Evolutionary conservation across 75 land plant genomes (phyloP), one percentile per base, ranked within the genome.

Genomic region (Isoetes taiwanensis): DNA sequence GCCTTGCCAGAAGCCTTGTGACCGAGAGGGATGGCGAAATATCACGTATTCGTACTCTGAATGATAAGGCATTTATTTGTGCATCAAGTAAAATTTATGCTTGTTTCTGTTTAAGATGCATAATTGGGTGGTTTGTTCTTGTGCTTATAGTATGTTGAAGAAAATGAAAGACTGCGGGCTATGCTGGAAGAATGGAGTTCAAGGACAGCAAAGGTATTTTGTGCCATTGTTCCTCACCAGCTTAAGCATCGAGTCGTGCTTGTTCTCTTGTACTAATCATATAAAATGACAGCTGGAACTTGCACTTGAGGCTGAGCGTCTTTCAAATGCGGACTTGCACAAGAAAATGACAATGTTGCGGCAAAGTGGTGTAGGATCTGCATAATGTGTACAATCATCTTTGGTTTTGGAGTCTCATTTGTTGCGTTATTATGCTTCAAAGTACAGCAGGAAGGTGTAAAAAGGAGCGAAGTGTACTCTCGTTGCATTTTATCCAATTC

Each of bases 131-230:
- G 8, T 28, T 24, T 21, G 38, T 58, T 40, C 38, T 9, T 41
- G 28, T 38, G n/a, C 33, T 4, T 26, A 20, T 76, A 91, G 97
- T 83, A 80, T 69, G 70, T 91, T 28, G 82, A 78, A 68, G 97
- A 91, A 62, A 91, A 87, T 64, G 88, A 83, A 64, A 71, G 97
- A 56, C 61, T 86, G 31, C 82, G 97, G 69, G 88, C 82, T 40
- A 83, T 80, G 71, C 56, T 91, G 41, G 83, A 84, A 20, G 97
- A 91, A 64, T 86, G 97, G 97, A 91, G 97, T 56, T 55, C 85
- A 42, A 73, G 87, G 32, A 78, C 97, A 56, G 88, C 94, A 0
- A 91, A 91, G 88, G 97, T 91, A 68, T 24, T 16, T 43, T 56
- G 3, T 56, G 16, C 20, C 43, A 16, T 41, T 16, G 28, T 57